phyloP scores from a whole-genome alignment of 2,329 filamentous ascomycete genomes.

The Pseudogymnoascus sp. region DNA sequence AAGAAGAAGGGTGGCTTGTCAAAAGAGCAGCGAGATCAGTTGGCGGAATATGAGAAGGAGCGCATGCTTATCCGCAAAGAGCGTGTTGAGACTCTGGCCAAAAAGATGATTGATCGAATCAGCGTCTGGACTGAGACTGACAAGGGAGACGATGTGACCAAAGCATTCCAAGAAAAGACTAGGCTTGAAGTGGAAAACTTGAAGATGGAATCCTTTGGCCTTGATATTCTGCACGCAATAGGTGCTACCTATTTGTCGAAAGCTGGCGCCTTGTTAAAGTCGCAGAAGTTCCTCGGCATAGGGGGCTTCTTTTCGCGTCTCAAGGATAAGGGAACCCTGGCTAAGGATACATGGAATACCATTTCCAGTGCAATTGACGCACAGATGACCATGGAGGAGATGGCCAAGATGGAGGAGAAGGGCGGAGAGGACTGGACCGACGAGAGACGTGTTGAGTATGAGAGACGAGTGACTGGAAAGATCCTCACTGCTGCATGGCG shows the following conservation, averaged over 20 bases:
- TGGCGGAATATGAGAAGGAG: slow-evolving; percentile 82
- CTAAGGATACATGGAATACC: slow-evolving; percentile 98
- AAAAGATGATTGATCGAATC: slow-evolving; percentile 82
- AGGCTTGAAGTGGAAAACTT: slow-evolving; percentile 91
- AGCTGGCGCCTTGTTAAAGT: slow-evolving; percentile 79
- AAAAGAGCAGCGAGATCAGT: slow-evolving; percentile 88
- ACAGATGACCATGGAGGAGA: slow-evolving; percentile 97
- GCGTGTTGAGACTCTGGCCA: slow-evolving; percentile 72
- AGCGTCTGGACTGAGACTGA: slow-evolving; percentile 97
- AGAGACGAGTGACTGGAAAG: slow-evolving; percentile 93
- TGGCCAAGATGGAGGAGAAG: slow-evolving; percentile 90
- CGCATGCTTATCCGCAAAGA: slow-evolving; percentile 77
- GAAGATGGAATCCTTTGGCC: slow-evolving; percentile 97
- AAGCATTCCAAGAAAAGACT: slow-evolving; percentile 89
- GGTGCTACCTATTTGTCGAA: slow-evolving; percentile 86
- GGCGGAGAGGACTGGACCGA: slow-evolving; percentile 98
- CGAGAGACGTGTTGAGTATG: slow-evolving; percentile 91
- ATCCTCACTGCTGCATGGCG: slow-evolving; percentile 95
- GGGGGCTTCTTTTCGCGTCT: slow-evolving; percentile 88
- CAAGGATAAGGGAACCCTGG: slow-evolving; percentile 92
- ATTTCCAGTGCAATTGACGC: slow-evolving; percentile 94
- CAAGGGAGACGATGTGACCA: slow-evolving; percentile 74
- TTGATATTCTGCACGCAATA: slow-evolving; percentile 93
- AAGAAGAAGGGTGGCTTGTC: slow-evolving; percentile 83
- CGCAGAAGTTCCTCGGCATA: slow-evolving; percentile 94